Percentiles rank a stretch among this genome's conserved stretches.
These are phyloP conservation scores for Asterophora lycoperdoides DNA, from an alignment of 768 basidiomycete species.

Conservation along the genomic window DNA sequence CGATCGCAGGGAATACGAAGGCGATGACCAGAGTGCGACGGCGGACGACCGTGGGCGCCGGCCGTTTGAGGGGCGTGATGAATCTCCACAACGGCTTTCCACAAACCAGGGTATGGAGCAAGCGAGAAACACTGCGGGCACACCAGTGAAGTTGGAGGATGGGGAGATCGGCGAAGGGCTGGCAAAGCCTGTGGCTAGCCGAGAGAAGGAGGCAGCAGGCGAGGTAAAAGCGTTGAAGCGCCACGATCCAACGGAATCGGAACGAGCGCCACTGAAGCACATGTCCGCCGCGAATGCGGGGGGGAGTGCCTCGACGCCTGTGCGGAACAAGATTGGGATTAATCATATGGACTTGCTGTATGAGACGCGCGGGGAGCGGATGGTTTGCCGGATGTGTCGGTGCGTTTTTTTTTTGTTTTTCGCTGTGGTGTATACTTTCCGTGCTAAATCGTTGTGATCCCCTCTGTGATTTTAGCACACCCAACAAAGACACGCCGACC, in stretches of 20 bases:
- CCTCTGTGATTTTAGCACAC: slow-evolving; percentile 4
- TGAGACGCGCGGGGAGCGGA: slow-evolving; percentile 18
- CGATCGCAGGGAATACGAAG: background rate
- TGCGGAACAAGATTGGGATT: slow-evolving; percentile 25
- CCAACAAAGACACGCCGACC: slow-evolving; percentile 1
- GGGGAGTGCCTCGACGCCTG: background rate
- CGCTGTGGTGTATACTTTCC: background rate
- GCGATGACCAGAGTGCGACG: background rate
- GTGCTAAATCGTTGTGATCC: background rate
- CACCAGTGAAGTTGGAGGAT: background rate
- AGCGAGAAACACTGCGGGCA: background rate
- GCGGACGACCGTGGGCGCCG: background rate
- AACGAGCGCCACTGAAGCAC: too few species aligned
- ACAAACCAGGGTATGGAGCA: background rate
- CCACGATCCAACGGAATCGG: too few species aligned
- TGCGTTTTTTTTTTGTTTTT: slow-evolving; percentile 13
- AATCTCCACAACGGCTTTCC: background rate
- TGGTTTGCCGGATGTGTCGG: slow-evolving; percentile 30
- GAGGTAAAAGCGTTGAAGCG: background rate
- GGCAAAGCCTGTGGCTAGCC: background rate
- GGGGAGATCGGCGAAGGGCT: background rate
- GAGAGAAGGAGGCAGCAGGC: background rate
- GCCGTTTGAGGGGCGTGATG: too few species aligned
- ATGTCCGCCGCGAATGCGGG: background rate
- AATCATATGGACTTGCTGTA: slow-evolving; percentile 30